Evolutionary conservation across 1,284 basidiomycete genomes (phyloP).

Genomic region (Mrakiaceae sp.): DNA sequence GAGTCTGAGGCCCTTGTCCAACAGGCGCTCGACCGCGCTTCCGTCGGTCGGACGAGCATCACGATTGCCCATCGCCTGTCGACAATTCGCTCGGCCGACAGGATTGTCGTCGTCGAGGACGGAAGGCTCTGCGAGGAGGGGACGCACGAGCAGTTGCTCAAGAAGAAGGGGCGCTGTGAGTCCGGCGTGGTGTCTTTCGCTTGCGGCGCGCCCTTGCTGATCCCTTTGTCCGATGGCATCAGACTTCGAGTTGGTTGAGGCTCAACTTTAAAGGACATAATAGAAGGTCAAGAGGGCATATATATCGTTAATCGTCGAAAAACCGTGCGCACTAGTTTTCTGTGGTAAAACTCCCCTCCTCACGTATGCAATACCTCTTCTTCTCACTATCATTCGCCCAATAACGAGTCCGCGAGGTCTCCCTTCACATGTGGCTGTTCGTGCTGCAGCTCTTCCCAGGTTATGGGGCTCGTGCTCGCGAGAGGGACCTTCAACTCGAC

Average conservation of each 20-base stretch:
- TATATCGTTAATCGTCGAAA: too few species aligned
- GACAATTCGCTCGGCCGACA: conserved; percentile 27
- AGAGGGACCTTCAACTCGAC: too few species aligned
- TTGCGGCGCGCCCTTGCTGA: conserved; percentile 10
- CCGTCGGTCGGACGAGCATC: conserved; percentile 29
- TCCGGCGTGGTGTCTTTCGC: conserved; percentile 13
- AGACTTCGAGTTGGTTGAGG: not conserved
- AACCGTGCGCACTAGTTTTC: too few species aligned
- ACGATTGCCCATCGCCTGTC: conserved; percentile 36
- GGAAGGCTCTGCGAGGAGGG: conserved; percentile 34
- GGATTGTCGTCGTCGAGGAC: conserved; percentile 36
- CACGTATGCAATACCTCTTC: too few species aligned
- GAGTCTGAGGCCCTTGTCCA: conserved; percentile 34
- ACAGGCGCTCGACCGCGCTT: conserved; percentile 34
- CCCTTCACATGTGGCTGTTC: too few species aligned
- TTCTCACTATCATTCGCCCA: too few species aligned
- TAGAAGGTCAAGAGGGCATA: too few species aligned
- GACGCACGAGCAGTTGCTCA: conserved; percentile 32
- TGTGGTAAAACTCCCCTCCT: too few species aligned
- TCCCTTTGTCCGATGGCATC: not conserved
- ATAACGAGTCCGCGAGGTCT: too few species aligned
- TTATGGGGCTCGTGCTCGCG: too few species aligned
- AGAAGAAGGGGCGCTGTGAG: conserved; percentile 29
- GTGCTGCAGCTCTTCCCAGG: too few species aligned
- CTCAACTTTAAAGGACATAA: conserved; percentile 3